phyloP scores from a whole-genome alignment of 169 alveolate genomes.

The Cryptosporidium tyzzeri region DNA sequence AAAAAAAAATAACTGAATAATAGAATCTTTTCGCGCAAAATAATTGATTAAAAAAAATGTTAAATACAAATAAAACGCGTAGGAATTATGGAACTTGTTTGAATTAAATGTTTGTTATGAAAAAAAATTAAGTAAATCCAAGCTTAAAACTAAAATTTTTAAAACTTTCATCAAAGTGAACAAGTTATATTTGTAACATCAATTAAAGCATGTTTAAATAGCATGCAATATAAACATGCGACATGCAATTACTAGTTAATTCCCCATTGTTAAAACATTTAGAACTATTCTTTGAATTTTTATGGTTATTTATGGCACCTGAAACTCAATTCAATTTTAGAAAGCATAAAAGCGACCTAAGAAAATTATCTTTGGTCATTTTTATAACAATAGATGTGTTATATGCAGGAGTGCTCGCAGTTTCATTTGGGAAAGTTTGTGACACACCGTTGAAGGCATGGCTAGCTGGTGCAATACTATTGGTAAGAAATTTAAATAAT shows the following conservation, averaged over 20 bases:
- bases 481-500: constrained; percentile 27
- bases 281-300: background rate
- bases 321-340: constrained; percentile 48
- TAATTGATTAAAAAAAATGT: no score
- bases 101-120: no score
- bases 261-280: background rate
- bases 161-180: background rate
- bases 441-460: constrained; percentile 73
- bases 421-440: constrained; percentile 54
- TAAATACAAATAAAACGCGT: no score
- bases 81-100: no score
- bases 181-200: background rate
- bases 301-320: constrained; percentile 19
- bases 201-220: background rate
- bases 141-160: background rate
- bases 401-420: constrained; percentile 42
- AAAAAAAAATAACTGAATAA: no score
- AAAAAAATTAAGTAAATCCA: background rate
- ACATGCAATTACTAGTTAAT: constrained; percentile 37
- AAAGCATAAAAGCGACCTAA: constrained; percentile 62
- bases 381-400: constrained; percentile 37
- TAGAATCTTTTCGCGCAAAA: background rate
- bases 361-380: constrained; percentile 47
- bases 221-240: constrained; percentile 53
- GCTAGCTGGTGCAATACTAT: constrained; percentile 63